Conservation (phyloP, 228 moss, liverwort and hornwort genomes). For the Sphagnum magellanicum region DNA sequence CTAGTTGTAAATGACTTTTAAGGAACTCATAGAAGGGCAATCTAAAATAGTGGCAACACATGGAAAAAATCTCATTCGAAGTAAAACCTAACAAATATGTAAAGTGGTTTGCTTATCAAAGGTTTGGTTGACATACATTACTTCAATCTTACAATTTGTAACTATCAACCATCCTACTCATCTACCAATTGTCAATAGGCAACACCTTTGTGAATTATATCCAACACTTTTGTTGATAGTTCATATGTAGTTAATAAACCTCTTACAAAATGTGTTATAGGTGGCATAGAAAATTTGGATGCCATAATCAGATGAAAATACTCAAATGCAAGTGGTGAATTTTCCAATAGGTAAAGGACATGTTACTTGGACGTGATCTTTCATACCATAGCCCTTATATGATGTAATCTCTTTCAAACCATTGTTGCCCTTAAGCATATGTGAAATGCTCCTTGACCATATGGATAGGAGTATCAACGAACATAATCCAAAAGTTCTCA, state of each 20-base stretch:
- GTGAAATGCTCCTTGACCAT: not conserved
- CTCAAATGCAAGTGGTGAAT: not conserved
- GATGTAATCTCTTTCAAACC: not conserved
- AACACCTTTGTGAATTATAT: too few species aligned
- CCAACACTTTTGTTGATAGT: not conserved
- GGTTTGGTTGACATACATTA: too few species aligned
- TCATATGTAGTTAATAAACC: not conserved
- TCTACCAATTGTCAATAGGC: too few species aligned
- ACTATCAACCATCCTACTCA: too few species aligned
- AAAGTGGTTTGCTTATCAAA: too few species aligned
- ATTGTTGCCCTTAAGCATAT: not conserved
- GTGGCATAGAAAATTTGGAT: not conserved
- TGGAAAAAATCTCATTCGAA: too few species aligned
- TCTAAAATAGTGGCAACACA: too few species aligned
- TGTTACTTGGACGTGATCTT: not conserved
- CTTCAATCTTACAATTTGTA: too few species aligned
- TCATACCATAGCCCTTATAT: not conserved
- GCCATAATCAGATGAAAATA: not conserved
- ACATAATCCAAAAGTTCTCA: not conserved
- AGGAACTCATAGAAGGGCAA: too few species aligned
- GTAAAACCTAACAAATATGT: too few species aligned
- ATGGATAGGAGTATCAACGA: not conserved
- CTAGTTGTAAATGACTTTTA: too few species aligned
- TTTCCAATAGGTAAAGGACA: not conserved
- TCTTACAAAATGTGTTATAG: not conserved